Evolutionary conservation across 495 filamentous ascomycete species (phyloP).

Genomic region (Corynascus novoguineensis): DNA sequence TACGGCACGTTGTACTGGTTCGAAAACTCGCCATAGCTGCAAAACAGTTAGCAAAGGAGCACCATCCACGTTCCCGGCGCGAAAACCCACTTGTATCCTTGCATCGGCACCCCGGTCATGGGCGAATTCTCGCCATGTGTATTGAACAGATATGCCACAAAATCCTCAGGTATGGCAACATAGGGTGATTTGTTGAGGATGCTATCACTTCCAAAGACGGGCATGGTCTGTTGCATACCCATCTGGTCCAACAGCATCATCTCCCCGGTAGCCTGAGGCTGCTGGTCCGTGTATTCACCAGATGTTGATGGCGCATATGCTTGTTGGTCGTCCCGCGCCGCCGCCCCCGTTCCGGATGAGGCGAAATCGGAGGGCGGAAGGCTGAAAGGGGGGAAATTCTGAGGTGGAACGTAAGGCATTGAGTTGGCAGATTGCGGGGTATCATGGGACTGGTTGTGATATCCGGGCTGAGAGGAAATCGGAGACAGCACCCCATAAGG

Average conservation of each 20-base stretch:
- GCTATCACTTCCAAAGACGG: slow-evolving; percentile 77
- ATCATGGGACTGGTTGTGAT: slow-evolving; percentile 40
- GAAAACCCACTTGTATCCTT: slow-evolving; percentile 44
- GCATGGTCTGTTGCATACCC: slow-evolving; percentile 63
- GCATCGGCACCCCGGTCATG: slow-evolving; percentile 43
- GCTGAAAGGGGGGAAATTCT: slow-evolving; percentile 51
- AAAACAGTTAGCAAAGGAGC: slow-evolving; percentile 22
- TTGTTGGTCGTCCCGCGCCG: slow-evolving; percentile 27
- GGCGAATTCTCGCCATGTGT: slow-evolving; percentile 47
- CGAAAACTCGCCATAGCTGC: slow-evolving; percentile 47
- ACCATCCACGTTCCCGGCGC: background rate
- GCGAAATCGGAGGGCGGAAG: slow-evolving; percentile 52
- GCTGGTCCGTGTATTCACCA: slow-evolving; percentile 42
- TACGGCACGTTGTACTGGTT: slow-evolving; percentile 47
- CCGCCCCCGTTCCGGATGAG: slow-evolving; percentile 27
- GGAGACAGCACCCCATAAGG: slow-evolving; percentile 48
- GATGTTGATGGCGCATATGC: slow-evolving; percentile 37
- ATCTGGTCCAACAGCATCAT: slow-evolving; percentile 61
- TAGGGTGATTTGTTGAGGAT: slow-evolving; percentile 77
- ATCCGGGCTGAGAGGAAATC: slow-evolving; percentile 43
- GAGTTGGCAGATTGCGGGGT: slow-evolving; percentile 40
- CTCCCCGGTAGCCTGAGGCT: slow-evolving; percentile 43
- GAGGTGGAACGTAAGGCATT: slow-evolving; percentile 44
- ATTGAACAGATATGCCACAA: slow-evolving; percentile 86
- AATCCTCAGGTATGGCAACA: slow-evolving; percentile 80